These are phyloP conservation scores for Przewalskia tangutica DNA, from an alignment of 257 asterid species.

Conservation along the genomic window DNA sequence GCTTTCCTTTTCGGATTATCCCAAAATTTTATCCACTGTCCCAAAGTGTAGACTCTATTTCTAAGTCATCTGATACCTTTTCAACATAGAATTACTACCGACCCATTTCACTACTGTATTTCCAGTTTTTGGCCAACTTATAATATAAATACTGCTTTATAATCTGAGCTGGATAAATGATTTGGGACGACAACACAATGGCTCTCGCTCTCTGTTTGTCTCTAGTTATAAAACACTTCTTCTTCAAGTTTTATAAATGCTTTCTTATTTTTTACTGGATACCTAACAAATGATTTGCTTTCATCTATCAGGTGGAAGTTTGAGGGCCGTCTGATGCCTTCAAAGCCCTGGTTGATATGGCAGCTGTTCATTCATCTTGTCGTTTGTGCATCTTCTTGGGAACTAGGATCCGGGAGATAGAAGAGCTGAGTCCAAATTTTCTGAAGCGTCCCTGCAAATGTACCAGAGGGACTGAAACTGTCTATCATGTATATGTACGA, in stretches of 20 bases:
- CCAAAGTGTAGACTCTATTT: background rate
- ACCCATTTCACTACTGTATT: background rate
- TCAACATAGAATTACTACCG: background rate
- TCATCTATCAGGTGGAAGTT: constrained; percentile 69
- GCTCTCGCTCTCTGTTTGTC: background rate
- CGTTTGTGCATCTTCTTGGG: constrained; percentile 90
- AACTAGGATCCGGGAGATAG: constrained; percentile 53
- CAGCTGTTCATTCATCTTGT: constrained; percentile 98
- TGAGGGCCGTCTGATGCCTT: constrained; percentile 88
- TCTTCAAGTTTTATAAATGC: background rate
- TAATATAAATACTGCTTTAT: background rate
- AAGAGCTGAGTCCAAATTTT: constrained; percentile 46
- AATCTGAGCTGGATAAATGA: background rate
- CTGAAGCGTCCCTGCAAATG: constrained; percentile 91
- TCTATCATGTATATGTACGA: constrained; percentile 65
- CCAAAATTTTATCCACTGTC: background rate
- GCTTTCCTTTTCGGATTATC: background rate
- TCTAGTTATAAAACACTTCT: background rate
- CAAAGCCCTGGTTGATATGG: constrained; percentile 98
- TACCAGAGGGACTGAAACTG: constrained; percentile 37
- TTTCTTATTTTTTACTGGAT: background rate
- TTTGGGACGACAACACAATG: background rate
- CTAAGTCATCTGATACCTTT: background rate
- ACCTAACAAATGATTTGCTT: background rate
- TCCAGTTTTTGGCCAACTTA: background rate